Evolutionary conservation across 2,329 filamentous ascomycete species (phyloP).

Genomic region (Colletotrichum sp.): DNA sequence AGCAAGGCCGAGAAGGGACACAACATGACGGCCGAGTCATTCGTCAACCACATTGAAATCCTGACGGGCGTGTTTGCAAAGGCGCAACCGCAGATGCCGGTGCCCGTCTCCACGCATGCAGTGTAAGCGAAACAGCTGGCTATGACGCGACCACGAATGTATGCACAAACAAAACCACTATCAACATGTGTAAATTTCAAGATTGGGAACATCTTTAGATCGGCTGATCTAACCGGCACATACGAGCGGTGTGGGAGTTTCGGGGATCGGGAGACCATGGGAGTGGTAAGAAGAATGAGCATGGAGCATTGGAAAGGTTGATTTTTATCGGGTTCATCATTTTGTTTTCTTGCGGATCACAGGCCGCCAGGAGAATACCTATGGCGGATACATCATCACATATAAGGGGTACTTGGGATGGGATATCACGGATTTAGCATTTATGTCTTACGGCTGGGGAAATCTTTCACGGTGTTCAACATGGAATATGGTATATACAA

Average conservation of each 20-base stretch:
- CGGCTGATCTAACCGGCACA: neutral
- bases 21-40: conserved; percentile 32
- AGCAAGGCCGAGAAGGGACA: conserved; percentile 34
- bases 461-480: neutral
- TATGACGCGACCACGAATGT: neutral
- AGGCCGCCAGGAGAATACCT: neutral
- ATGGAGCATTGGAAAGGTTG: neutral
- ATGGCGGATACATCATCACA: neutral
- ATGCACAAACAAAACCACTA: neutral
- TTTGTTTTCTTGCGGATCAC: neutral
- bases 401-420: neutral
- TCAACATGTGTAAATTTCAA: neutral
- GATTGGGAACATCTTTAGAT: neutral
- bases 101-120: conserved; percentile 14
- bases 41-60: conserved; percentile 51
- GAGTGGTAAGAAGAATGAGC: neutral
- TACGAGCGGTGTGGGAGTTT: neutral
- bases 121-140: conserved; percentile 16
- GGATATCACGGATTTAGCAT: neutral
- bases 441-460: neutral
- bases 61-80: conserved; percentile 43
- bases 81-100: conserved; percentile 30
- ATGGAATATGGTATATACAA: neutral
- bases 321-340: neutral
- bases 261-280: neutral